Base-by-base conservation (phyloP, 768 basidiomycete genomes). In the Suillus subluteus region DNA sequence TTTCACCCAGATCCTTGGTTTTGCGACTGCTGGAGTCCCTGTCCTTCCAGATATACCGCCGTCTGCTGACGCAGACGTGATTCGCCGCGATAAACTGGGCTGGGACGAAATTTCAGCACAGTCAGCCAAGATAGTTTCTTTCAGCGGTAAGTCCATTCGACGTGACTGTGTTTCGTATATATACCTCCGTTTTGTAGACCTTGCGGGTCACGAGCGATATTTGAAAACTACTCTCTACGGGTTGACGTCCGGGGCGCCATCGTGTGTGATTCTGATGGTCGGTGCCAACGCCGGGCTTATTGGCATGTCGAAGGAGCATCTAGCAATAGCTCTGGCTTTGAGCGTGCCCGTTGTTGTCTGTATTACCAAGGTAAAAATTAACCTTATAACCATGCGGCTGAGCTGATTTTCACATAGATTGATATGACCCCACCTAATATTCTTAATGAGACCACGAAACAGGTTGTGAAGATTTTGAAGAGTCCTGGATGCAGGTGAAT, bases 341-440 rank as follows among this genome's bases (percentile, higher is more conserved):
- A 94, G 91, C 73, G 93, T 99, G 1, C 98, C 98, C 4, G 89
- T 99, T 26, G 88, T 95, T 12, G 92, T 96, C 54, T 95, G 95
- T 76, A 91, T 99, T 66, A 98, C 97, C 4, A 99, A 99, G 86
- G 94, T 92, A 67, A 56, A 76, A 55, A 38, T 35, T 56, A 52
- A 23, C 44, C 65, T 12, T 15, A 38, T 50, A n/a, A 44, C 52
- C 13, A 62, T 56, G 26, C 15, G 62, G 21, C 30, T 65, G 40
- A n/a, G 52, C 18, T 65, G 65, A 64, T 58, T 55, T 48, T 58
- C 32, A 6, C 58, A 23, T 38, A 72, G 95, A 92, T 98, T 72
- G 98, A 99, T 76, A 98, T 98, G 97, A 98, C 97, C 0, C 98
- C 98, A 6, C 84, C 91, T 13, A 94, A 97, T 68, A 90, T 96